These are phyloP conservation scores for Exophiala phaeomuriformis DNA, from an alignment of 2,329 filamentous ascomycete genomes.

Conservation along the genomic window DNA sequence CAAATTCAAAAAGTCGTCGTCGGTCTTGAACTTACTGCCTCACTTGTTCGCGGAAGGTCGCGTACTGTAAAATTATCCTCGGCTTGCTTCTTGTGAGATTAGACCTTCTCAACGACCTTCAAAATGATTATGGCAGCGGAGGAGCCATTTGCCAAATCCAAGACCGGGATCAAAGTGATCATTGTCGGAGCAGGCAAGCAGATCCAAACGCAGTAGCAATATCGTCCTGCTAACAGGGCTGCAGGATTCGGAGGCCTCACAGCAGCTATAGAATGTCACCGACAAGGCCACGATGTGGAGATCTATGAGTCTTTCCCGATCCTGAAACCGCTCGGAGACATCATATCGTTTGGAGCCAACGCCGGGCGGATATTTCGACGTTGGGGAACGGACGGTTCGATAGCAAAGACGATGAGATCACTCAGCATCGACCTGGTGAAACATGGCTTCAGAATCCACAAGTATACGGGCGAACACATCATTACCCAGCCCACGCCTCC, in stretches of 20 bases:
- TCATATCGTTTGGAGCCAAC: conserved; percentile 57
- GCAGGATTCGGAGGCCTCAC: conserved; percentile 32
- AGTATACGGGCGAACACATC: conserved; percentile 55
- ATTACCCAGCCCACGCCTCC: conserved; percentile 48
- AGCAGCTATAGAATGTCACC: conserved; percentile 31
- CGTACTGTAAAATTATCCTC: too few relatives aligned
- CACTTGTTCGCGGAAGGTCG: too few relatives aligned
- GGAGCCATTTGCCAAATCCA: conserved; percentile 36
- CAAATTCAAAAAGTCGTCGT: too few relatives aligned
- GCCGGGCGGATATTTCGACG: conserved; percentile 54
- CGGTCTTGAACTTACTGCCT: too few relatives aligned
- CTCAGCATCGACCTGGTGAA: conserved; percentile 47
- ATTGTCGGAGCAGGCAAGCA: conserved; percentile 42
- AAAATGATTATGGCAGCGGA: conserved; percentile 11
- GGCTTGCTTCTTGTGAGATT: too few relatives aligned
- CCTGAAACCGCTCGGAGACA: conserved; percentile 54
- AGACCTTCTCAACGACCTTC: neutral
- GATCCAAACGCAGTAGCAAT: neutral
- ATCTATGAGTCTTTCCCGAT: conserved; percentile 31
- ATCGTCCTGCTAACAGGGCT: neutral
- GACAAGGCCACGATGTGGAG: conserved; percentile 25
- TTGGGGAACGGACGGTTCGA: conserved; percentile 45
- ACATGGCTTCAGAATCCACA: conserved; percentile 57
- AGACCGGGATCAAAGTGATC: conserved; percentile 45
- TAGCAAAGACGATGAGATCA: conserved; percentile 43